Evolutionary conservation across 2,329 filamentous ascomycete species (phyloP).

Genomic region (Botrytis fragariae): DNA sequence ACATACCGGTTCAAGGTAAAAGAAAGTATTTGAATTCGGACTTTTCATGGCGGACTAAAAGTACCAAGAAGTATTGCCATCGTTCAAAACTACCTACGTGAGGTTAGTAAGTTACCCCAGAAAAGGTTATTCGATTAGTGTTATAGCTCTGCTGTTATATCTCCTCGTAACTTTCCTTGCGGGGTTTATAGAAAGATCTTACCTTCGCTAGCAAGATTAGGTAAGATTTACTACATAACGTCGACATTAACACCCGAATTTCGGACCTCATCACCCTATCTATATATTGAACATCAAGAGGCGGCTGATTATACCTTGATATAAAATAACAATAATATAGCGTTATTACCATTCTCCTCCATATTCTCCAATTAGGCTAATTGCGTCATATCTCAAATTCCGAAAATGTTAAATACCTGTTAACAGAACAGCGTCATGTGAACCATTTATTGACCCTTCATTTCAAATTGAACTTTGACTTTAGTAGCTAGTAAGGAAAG

Average conservation of each 20-base stretch:
- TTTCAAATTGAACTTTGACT: not conserved
- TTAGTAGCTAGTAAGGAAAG: not conserved
- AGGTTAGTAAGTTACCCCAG: constrained; percentile 2
- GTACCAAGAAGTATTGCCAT: not conserved
- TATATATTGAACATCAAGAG: not conserved
- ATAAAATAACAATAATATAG: not conserved
- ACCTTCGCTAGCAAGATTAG: not conserved
- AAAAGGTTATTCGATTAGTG: not conserved
- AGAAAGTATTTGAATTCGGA: not conserved
- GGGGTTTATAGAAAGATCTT: not conserved
- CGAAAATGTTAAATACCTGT: not conserved
- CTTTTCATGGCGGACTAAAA: not conserved
- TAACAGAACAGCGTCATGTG: not conserved
- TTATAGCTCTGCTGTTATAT: not conserved
- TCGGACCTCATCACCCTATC: not conserved
- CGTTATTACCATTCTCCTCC: not conserved
- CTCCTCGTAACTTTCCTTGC: not conserved
- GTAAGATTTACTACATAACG: not conserved
- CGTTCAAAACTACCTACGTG: not conserved
- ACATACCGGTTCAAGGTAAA: not conserved
- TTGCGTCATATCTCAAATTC: not conserved
- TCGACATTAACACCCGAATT: not conserved
- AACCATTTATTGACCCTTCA: not conserved
- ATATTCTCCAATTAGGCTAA: constrained; percentile 1
- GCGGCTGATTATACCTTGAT: not conserved